phyloP scores from a whole-genome alignment of 179 eudicot genomes.

The Corrigiola litoralis region DNA sequence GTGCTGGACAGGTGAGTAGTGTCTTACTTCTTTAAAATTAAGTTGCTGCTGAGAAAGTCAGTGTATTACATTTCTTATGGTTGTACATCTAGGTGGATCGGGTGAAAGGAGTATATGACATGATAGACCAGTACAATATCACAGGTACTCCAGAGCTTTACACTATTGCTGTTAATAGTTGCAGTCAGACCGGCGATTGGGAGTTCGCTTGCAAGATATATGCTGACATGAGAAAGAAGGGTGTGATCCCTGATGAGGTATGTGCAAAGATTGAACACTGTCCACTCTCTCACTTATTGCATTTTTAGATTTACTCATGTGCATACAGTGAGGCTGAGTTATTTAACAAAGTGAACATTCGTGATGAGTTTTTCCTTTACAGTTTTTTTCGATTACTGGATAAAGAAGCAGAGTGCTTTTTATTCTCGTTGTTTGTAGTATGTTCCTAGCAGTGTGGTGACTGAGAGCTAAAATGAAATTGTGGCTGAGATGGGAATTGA shows the following conservation, averaged over 20 bases:
- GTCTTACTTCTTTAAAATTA: constrained; percentile 6
- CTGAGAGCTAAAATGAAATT: no score
- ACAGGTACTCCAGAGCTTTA: constrained; percentile 94
- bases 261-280: not conserved
- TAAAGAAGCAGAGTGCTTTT: not conserved
- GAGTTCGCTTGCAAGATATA: constrained; percentile 83
- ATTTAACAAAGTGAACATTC: not conserved
- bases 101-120: constrained; percentile 67
- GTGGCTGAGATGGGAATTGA: not conserved
- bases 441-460: no score
- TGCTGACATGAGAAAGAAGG: constrained; percentile 76
- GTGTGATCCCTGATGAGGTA: constrained; percentile 93
- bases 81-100: constrained; percentile 55
- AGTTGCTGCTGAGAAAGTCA: not conserved
- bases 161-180: constrained; percentile 89
- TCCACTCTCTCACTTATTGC: not conserved
- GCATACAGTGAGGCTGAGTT: not conserved
- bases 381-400: no score
- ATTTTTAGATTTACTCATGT: not conserved
- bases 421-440: no score
- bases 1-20: constrained; percentile 75
- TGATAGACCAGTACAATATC: constrained; percentile 68
- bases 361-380: not conserved
- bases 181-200: constrained; percentile 89
- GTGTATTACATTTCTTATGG: not conserved